phyloP scores from a whole-genome alignment of 306 rosid species.

The Alnus rubra region DNA sequence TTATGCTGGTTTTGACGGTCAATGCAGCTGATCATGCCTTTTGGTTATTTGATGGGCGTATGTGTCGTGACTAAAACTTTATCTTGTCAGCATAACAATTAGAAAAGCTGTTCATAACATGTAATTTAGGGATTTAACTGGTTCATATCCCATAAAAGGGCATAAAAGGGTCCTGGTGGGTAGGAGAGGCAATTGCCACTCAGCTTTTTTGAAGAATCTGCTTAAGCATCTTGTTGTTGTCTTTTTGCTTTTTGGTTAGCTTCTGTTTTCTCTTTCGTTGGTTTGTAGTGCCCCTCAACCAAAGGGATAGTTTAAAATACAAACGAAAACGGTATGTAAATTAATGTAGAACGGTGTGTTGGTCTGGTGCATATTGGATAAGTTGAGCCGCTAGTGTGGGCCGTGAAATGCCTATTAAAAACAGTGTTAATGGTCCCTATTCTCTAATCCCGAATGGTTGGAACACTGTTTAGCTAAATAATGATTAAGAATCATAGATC shows the following conservation, averaged over 20 bases:
- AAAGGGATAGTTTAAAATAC: too few species aligned
- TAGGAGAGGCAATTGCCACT: not conserved
- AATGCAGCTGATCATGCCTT: not conserved
- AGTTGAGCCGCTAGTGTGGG: too few species aligned
- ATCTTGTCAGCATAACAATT: not conserved
- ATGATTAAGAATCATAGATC: too few species aligned
- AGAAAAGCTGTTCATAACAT: not conserved
- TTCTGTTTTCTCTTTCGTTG: too few species aligned
- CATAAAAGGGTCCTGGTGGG: not conserved
- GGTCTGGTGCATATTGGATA: too few species aligned
- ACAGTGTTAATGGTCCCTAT: too few species aligned
- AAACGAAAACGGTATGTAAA: too few species aligned
- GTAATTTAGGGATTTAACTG: not conserved
- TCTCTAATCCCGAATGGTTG: too few species aligned
- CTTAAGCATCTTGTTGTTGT: not conserved
- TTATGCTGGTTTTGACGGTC: not conserved
- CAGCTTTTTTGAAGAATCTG: not conserved
- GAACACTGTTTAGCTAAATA: too few species aligned
- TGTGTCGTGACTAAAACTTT: not conserved
- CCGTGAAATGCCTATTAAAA: too few species aligned
- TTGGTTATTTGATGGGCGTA: not conserved
- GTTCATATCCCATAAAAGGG: not conserved
- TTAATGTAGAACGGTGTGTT: too few species aligned
- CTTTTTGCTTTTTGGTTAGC: not conserved
- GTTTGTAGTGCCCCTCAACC: too few species aligned